These are phyloP conservation scores for Clohesyomyces aquaticus DNA, from an alignment of 495 filamentous ascomycete species.

Conservation along the genomic window DNA sequence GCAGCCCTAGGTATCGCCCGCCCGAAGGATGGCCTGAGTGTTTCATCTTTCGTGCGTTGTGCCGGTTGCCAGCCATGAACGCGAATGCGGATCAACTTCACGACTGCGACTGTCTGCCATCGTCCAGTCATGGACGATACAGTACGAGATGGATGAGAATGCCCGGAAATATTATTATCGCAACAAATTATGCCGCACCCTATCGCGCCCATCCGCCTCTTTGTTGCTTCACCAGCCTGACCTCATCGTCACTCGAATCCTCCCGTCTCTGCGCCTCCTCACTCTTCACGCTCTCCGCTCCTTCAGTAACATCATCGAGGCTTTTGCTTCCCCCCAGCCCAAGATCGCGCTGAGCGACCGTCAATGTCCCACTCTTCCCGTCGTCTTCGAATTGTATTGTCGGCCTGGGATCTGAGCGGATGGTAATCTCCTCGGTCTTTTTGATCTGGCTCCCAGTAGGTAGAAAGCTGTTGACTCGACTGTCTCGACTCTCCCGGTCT, in stretches of 20 bases:
- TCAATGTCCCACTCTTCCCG: neutral
- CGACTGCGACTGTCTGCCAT: too few species aligned
- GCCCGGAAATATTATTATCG: neutral
- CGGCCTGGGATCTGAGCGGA: constrained; percentile 19
- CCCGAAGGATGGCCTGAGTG: too few species aligned
- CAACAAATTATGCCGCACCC: neutral
- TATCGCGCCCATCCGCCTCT: constrained; percentile 12
- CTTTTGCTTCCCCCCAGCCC: constrained; percentile 18
- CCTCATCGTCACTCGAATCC: constrained; percentile 33
- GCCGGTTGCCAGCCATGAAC: neutral
- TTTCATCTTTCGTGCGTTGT: neutral
- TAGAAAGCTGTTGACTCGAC: constrained; percentile 7
- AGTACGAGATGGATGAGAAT: neutral
- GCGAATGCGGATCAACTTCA: too few species aligned
- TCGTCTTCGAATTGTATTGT: neutral
- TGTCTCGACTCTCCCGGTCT: neutral
- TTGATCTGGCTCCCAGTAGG: constrained; percentile 29
- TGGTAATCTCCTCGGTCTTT: constrained; percentile 27
- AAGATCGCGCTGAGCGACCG: neutral
- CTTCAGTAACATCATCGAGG: constrained; percentile 31
- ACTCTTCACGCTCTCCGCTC: constrained; percentile 28
- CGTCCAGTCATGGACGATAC: too few species aligned
- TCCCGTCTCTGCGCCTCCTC: neutral
- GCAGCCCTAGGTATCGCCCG: too few species aligned
- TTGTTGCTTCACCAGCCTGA: constrained; percentile 3